Percentiles rank a stretch among this genome's conserved stretches.
Evolutionary conservation across 495 filamentous ascomycete genomes (phyloP).

Genomic region (Penicillium daleae): DNA sequence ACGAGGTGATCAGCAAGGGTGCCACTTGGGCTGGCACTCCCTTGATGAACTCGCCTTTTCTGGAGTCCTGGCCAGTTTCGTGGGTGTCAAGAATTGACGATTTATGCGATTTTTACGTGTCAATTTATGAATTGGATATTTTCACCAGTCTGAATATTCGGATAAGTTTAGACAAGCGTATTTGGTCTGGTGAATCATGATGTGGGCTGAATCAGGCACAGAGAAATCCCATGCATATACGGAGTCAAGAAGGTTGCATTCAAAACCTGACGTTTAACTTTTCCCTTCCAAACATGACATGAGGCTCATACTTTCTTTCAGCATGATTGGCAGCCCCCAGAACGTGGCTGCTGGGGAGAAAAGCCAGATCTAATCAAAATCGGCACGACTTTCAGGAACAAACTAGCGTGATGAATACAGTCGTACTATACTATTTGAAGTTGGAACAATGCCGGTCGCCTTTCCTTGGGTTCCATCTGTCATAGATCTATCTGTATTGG

Average conservation of each 20-base stretch:
- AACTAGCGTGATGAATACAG: neutral
- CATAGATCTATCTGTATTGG: neutral
- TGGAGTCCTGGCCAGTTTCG: neutral
- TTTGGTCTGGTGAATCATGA: neutral
- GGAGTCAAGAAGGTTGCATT: neutral
- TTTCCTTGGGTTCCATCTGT: neutral
- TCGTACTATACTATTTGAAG: neutral
- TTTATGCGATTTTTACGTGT: neutral
- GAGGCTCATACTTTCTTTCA: neutral
- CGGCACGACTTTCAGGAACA: neutral
- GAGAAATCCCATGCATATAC: neutral
- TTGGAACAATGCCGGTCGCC: neutral
- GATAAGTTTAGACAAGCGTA: neutral
- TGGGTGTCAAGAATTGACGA: neutral
- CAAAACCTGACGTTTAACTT: neutral
- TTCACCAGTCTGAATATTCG: neutral
- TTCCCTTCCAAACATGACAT: neutral
- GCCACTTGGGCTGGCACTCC: neutral
- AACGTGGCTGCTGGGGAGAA: neutral
- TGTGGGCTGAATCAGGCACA: neutral
- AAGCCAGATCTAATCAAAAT: neutral
- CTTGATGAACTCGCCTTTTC: neutral
- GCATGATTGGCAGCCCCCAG: neutral
- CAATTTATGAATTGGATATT: neutral
- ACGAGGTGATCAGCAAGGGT: conserved; percentile 17